Evolutionary conservation across 495 filamentous ascomycete species (phyloP), one percentile per base, ranked within the genome.

Genomic region (Astrocystis sublimbata): DNA sequence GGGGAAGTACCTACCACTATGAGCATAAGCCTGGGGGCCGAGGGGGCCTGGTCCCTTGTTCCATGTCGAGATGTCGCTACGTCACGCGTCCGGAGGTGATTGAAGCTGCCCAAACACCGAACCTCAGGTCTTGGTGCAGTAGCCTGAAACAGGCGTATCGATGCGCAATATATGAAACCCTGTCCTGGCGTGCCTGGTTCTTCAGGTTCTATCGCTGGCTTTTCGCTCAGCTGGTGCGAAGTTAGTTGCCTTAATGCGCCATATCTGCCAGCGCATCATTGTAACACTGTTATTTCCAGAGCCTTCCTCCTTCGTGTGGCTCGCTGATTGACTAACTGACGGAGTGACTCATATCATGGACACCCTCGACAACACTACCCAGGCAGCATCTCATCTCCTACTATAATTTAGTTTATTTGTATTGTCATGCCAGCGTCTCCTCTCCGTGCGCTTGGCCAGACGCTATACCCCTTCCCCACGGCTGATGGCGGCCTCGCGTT

Each of bases 221-320:
- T n/a, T n/a, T n/a, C n/a, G n/a, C n/a, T n/a, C n/a, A n/a, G n/a
- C n/a, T n/a, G n/a, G n/a, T n/a, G n/a, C n/a, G n/a, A n/a, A n/a
- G n/a, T 13, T 47, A 5, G 12, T 26, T 53, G 36, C 51, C 51
- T 62, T 49, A 65, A 58, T 58, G 35, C 17, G 10, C 19, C 17
- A 38, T 38, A 31, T 19, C 50, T 54, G 51, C 51, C 33, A 54
- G 21, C 51, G 3, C 30, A 36, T 54, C 49, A 35, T 35, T 51
- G 30, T 19, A 40, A 54, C 21, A n/a, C 1, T 19, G 51, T 31
- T 19, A 24, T 8, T 26, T 13, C 47, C 47, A 51, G 12, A n/a
- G 2, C 26, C 46, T 49, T 8, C 5, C 24, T 17, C 17, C 17
- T 31, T 30, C 46, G 3, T 49, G 12, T 31, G 41, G 12, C 38